phyloP scores from a whole-genome alignment of 805 yeast genomes.

The Zygosaccharomyces rouxii region DNA sequence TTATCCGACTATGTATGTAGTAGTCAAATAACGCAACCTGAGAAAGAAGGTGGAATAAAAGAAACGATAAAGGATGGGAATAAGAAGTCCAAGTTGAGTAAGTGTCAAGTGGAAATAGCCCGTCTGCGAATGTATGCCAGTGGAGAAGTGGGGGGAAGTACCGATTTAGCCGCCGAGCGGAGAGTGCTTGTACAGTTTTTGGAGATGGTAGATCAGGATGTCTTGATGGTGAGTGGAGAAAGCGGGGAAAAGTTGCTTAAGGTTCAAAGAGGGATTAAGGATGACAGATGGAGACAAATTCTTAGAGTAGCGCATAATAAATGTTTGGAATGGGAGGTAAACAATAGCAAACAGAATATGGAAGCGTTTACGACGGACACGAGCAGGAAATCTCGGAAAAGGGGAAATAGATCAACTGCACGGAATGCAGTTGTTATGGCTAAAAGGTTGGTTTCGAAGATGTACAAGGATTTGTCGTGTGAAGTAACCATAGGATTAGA shows the following conservation, averaged over 20 bases:
- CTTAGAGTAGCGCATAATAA: constrained; percentile 10
- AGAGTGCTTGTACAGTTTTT: constrained; percentile 1
- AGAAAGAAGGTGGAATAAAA: not conserved
- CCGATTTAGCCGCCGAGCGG: constrained; percentile 2
- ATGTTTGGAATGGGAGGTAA: constrained; percentile 7
- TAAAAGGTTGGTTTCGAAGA: constrained; percentile 6
- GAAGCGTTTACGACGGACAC: no score
- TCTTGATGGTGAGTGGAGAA: not conserved
- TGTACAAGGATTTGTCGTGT: constrained; percentile 12
- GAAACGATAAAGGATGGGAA: not conserved
- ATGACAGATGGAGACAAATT: constrained; percentile 3
- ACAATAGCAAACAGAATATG: not conserved
- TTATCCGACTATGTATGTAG: not conserved
- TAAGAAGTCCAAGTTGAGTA: not conserved
- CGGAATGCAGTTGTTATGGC: constrained; percentile 3
- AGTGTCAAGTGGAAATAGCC: not conserved
- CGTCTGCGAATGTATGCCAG: not conserved
- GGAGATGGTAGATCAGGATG: constrained; percentile 3
- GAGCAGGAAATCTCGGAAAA: not conserved
- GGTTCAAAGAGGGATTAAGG: not conserved
- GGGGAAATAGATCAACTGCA: not conserved
- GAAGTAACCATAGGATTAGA: constrained; percentile 1
- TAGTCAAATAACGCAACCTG: not conserved
- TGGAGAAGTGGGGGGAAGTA: not conserved
- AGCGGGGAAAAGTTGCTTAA: not conserved